phyloP scores from a whole-genome alignment of 768 basidiomycete species.

The Symmetrospora coprosmae region DNA sequence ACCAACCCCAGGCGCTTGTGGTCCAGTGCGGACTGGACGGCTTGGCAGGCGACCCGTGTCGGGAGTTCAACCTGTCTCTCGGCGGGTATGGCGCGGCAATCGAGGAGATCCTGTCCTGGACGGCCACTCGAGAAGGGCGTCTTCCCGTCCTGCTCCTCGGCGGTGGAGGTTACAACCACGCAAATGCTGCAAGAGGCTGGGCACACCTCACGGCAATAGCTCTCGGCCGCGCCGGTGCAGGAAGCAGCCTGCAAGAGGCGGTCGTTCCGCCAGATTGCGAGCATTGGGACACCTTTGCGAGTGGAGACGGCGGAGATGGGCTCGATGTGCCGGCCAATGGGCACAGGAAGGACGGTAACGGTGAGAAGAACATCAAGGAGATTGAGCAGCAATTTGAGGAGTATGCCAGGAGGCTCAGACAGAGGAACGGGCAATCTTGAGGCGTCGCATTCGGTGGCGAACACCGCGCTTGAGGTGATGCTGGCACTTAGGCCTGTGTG shows the following conservation, averaged over 20 bases:
- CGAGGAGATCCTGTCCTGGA: slow-evolving; percentile 60
- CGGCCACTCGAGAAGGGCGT: slow-evolving; percentile 3
- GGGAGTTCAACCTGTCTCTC: slow-evolving; percentile 49
- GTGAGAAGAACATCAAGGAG: slow-evolving; percentile 1
- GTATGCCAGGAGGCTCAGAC: too few relatives aligned
- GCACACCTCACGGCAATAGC: slow-evolving; percentile 57
- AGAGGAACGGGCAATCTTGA: too few relatives aligned
- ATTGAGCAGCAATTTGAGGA: slow-evolving; percentile 23
- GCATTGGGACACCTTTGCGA: slow-evolving; percentile 15
- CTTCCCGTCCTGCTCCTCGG: slow-evolving; percentile 32
- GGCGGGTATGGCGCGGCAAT: slow-evolving; percentile 41
- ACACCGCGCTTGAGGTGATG: too few relatives aligned
- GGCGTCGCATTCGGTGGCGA: too few relatives aligned
- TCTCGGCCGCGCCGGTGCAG: background rate
- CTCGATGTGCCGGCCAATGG: slow-evolving; percentile 21
- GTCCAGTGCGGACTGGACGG: slow-evolving; percentile 80
- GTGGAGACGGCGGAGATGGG: background rate
- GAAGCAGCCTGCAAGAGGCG: background rate
- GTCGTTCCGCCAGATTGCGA: slow-evolving; percentile 6
- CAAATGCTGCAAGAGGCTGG: slow-evolving; percentile 80
- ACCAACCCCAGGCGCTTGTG: slow-evolving; percentile 61
- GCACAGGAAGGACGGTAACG: slow-evolving; percentile 20
- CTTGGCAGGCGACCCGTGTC: slow-evolving; percentile 67
- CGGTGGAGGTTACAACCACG: slow-evolving; percentile 64
- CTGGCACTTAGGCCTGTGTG: too few relatives aligned